Evolutionary conservation across 2,329 filamentous ascomycete species (phyloP), one percentile per base, ranked within the genome.

Genomic region (Bipolaris zeicola): DNA sequence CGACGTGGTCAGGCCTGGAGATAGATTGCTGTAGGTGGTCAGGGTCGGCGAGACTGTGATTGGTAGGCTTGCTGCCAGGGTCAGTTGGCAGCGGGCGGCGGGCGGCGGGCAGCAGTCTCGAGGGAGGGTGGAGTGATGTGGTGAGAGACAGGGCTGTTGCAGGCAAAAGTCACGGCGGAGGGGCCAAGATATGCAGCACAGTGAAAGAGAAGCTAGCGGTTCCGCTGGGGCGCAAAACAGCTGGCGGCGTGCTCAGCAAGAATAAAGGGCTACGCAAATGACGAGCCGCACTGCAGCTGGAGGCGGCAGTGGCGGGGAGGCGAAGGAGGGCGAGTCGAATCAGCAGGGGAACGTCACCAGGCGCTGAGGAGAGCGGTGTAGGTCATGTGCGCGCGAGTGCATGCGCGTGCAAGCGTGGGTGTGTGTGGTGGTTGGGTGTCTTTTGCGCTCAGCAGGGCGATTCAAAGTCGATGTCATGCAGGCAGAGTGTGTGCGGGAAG

Each of bases 401-500:
- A 24, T 46, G 36, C 22, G 31, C 42, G 16, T 47, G 52, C 52
- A 46, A n/a, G 57, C 26, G 22, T 36, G 24, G 11, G 37, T 14
- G 34, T 37, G 34, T 37, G 37, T 41, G 38, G 38, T 18, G 16
- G 38, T 41, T 33, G 53, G 43, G 55, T 20, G 53, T 42, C 22
- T 49, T 58, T 38, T 18, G 37, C 37, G 37, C n/a, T 38, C n/a
- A 18, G n/a, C 52, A 48, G 50, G 54, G 37, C 55, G 57, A 52
- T 60, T 61, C 48, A 49, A 20, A 36, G 31, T 49, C 34, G 33
- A 63, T 59, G 55, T 63, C 61, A 62, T 63, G 62, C 62, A 59
- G 58, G 16, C 18, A 31, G 42, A 13, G 24, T 28, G 24, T 10
- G 41, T 28, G 24, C 42, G 42, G n/a, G 24, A 50, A 48, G 50